Percentiles rank a stretch among this genome's conserved stretches.
These are phyloP conservation scores for Diplosphaera chodatii DNA, from an alignment of 139 green algal genomes.

Conservation along the genomic window DNA sequence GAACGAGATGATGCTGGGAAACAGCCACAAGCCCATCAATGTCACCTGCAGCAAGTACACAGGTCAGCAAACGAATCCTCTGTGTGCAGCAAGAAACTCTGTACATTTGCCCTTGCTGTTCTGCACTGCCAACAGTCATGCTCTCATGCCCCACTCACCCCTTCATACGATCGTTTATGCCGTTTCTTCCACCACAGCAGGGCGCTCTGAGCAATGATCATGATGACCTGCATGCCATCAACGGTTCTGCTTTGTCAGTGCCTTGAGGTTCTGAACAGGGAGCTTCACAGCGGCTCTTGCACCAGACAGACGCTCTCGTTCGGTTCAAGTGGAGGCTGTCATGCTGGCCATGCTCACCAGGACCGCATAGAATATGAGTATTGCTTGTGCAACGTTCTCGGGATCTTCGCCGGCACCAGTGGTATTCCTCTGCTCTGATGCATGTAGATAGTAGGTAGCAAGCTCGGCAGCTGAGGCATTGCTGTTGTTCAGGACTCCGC, in stretches of 20 bases:
- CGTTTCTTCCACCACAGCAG: conserved; percentile 71
- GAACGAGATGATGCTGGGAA: conserved; percentile 61
- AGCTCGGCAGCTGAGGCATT: too few relatives aligned
- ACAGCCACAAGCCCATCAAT: conserved; percentile 77
- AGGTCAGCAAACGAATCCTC: too few relatives aligned
- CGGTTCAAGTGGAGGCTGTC: too few relatives aligned
- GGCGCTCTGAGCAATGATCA: conserved; percentile 50
- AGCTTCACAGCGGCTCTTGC: neutral
- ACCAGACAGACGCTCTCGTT: too few relatives aligned
- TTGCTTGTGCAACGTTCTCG: neutral
- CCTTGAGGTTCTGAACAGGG: too few relatives aligned
- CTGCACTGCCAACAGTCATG: too few relatives aligned
- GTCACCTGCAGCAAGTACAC: conserved; percentile 43
- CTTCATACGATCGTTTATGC: conserved; percentile 72
- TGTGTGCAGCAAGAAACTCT: too few relatives aligned
- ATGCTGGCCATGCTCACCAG: conserved; percentile 14
- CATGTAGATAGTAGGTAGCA: neutral
- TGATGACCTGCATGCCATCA: conserved; percentile 18
- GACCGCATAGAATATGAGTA: conserved; percentile 19
- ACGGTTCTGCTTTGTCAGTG: neutral
- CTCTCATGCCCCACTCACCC: conserved; percentile 31
- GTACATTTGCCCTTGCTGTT: too few relatives aligned
- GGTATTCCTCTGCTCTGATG: neutral
- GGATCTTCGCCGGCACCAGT: neutral
- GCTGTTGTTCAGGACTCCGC: neutral